Conservation (phyloP, 345 rosid species). For the Lumnitzera racemosa region DNA sequence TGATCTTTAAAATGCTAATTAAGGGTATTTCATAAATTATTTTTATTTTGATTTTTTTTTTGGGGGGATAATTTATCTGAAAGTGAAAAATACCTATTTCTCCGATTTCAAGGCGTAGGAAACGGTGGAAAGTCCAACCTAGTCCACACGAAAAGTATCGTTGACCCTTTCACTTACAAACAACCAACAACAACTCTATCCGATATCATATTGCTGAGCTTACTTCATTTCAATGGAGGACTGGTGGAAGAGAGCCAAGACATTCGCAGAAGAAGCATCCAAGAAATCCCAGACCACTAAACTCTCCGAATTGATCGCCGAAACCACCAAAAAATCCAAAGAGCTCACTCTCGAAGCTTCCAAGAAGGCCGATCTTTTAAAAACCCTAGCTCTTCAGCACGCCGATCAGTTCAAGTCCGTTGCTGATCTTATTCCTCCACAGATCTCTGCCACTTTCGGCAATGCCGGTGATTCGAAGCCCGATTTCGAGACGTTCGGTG, state of each 20-base stretch:
- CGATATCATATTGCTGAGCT: too few relatives aligned
- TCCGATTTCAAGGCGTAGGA: too few relatives aligned
- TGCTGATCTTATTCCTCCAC: constrained; percentile 64
- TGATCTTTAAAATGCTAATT: too few relatives aligned
- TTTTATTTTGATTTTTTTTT: too few relatives aligned
- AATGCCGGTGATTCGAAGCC: constrained; percentile 32
- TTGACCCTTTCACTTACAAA: too few relatives aligned
- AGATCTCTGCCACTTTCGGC: constrained; percentile 35
- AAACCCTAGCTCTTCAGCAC: constrained; percentile 66
- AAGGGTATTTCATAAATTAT: too few relatives aligned
- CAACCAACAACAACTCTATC: too few relatives aligned
- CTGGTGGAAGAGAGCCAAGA: constrained; percentile 77
- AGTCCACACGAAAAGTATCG: too few relatives aligned
- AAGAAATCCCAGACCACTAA: constrained; percentile 58
- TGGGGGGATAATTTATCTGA: too few relatives aligned
- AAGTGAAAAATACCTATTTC: too few relatives aligned
- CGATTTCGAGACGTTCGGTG: constrained; percentile 62
- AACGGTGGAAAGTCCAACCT: too few relatives aligned
- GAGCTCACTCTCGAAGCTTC: constrained; percentile 91
- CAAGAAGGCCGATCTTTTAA: constrained; percentile 66
- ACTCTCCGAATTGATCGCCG: constrained; percentile 71
- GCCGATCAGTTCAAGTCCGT: constrained; percentile 90
- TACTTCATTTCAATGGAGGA: constrained; percentile 46
- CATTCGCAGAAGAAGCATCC: constrained; percentile 83
- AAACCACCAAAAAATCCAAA: constrained; percentile 83